These are phyloP conservation scores for Pseudognaphalium luteoalbum DNA, from an alignment of 129 eudicot species.

Conservation along the genomic window DNA sequence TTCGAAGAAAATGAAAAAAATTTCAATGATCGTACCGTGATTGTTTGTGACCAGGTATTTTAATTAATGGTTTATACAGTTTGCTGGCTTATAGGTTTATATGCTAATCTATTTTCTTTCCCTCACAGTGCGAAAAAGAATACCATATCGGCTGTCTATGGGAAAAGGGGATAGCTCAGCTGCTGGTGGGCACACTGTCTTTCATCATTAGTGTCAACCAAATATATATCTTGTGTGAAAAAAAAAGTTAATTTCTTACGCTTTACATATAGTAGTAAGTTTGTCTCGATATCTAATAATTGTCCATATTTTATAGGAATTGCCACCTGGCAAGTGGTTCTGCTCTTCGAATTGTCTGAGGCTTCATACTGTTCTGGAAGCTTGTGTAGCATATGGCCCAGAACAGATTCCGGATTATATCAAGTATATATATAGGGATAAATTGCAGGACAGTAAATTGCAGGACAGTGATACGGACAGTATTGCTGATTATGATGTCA, in stretches of 20 bases:
- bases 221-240: neutral
- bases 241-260: too few species aligned
- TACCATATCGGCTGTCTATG: constrained; percentile 82
- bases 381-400: constrained; percentile 40
- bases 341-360: constrained; percentile 56
- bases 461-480: constrained; percentile 23
- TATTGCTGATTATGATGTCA: constrained; percentile 43
- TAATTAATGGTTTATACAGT: neutral
- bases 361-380: constrained; percentile 48
- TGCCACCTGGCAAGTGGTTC: constrained; percentile 83
- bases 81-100: neutral
- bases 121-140: constrained; percentile 71
- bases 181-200: constrained; percentile 49
- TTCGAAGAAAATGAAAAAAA: constrained; percentile 56
- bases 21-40: constrained; percentile 69
- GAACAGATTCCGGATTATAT: constrained; percentile 44
- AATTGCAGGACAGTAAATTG: constrained; percentile 22
- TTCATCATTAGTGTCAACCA: neutral
- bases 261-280: neutral
- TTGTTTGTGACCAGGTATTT: constrained; percentile 86
- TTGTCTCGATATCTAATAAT: neutral
- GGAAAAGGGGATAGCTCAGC: constrained; percentile 58
- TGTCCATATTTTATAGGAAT: constrained; percentile 44
- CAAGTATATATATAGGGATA: constrained; percentile 35
- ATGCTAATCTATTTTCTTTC: constrained; percentile 21